phyloP scores from a whole-genome alignment of 768 basidiomycete genomes.

The Cytidiella melzeri region DNA sequence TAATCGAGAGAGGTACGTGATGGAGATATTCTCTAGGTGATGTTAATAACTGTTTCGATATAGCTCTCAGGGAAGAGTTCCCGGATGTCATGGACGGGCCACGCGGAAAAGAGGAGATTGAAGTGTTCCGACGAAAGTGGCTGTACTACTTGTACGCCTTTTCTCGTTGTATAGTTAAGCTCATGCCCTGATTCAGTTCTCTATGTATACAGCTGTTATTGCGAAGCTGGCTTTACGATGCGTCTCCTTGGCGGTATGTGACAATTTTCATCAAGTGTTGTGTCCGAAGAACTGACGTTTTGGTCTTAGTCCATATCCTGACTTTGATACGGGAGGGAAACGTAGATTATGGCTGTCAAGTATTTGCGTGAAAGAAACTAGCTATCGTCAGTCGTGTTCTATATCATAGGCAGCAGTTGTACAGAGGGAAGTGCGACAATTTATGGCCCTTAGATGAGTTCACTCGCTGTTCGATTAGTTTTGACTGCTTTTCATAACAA shows the following conservation, averaged over 20 bases:
- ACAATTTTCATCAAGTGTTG: slow-evolving; percentile 1
- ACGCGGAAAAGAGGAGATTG: slow-evolving; percentile 46
- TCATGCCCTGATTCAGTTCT: too few species aligned
- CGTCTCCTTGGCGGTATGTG: slow-evolving; percentile 53
- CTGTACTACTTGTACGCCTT: slow-evolving; percentile 43
- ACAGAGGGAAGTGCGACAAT: too few species aligned
- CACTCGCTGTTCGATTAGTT: too few species aligned
- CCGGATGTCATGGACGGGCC: slow-evolving; percentile 45
- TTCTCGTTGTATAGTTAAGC: not conserved
- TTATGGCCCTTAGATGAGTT: too few species aligned
- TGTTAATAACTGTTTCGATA: too few species aligned
- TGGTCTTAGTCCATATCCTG: slow-evolving; percentile 53
- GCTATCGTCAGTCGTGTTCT: too few species aligned
- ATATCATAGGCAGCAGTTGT: too few species aligned
- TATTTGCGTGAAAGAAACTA: too few species aligned
- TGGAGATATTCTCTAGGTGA: too few species aligned
- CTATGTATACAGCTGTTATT: slow-evolving; percentile 45
- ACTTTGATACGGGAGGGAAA: slow-evolving; percentile 60
- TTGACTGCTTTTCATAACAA: too few species aligned
- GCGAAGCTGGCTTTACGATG: slow-evolving; percentile 68
- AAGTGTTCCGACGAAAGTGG: slow-evolving; percentile 59
- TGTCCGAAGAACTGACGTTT: too few species aligned
- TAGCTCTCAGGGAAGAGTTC: slow-evolving; percentile 50
- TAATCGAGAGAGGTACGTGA: slow-evolving; percentile 46
- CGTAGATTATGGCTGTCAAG: slow-evolving; percentile 48